Evolutionary conservation across 164 flowering plant species (phyloP), one percentile per base, ranked within the genome.

Genomic region (Aristolochia californica): DNA sequence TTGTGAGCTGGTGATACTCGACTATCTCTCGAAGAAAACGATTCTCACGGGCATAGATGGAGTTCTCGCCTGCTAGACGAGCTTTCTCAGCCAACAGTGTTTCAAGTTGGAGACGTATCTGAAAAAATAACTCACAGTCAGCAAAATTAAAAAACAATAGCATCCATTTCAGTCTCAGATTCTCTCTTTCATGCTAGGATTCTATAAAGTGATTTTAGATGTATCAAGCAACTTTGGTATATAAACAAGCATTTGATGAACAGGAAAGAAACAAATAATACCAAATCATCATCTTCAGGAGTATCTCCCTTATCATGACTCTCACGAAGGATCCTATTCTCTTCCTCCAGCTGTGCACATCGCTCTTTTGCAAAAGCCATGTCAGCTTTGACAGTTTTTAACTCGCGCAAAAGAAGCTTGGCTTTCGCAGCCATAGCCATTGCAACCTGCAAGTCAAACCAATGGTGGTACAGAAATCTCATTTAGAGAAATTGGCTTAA

Each of bases 351-450:
- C 74, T 94, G 99, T 38, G 95, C 65, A 63, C 95, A 81, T 62
- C 96, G 69, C 67, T 76, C 78, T 61, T 90, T 94, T 15, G 97
- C 91, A 78, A 90, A 88, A 55, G 96, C 97, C 52, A 94, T 66
- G 59, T 94, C 99, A 20, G 97, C 97, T 75, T 94, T 94, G 12
- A 84, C 77, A 7, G 95, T 83, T 74, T 94, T 94, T 67, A 94
- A 73, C 74, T 94, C 97, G 28, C 96, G 82, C 23, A 90, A 78
- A 20, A 90, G 91, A 38, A 94, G 78, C 68, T 94, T 94, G 51
- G 99, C 93, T 74, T 90, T 94, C 11, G 99, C 96, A 66, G 99
- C 95, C 58, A 87, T 94, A 45, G 97, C 96, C 88, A 83, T 83
- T 53, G 97, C 97, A 71, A 94, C 97, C 99, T 94, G 80, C 38